A percentile compares a stretch with the other conserved stretches of the same genome.
Conservation (phyloP, 306 rosid species). For the Oemleria cerasiformis region DNA sequence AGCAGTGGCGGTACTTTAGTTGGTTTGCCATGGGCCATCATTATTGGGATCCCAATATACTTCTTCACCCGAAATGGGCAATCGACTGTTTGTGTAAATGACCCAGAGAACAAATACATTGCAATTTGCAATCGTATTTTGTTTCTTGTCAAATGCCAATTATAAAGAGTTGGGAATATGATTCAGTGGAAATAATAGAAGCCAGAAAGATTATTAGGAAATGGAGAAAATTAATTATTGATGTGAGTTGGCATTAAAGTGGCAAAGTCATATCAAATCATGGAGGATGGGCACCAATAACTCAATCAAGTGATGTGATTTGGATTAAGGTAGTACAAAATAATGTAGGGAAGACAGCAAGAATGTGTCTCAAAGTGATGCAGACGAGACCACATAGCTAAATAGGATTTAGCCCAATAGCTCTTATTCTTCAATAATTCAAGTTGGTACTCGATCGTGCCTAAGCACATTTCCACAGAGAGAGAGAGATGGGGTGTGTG, state of each 20-base stretch:
- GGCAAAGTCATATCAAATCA: neutral
- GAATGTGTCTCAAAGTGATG: neutral
- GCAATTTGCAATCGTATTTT: neutral
- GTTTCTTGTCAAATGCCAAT: neutral
- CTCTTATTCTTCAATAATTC: neutral
- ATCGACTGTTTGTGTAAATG: neutral
- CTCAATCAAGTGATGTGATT: neutral
- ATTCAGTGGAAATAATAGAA: slow-evolving; percentile 2
- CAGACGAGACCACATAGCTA: neutral
- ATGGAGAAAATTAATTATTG: neutral
- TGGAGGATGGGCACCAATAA: neutral
- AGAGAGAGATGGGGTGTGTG: too few species aligned
- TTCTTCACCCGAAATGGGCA: neutral
- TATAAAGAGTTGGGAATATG: slow-evolving; percentile 13
- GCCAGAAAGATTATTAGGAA: neutral
- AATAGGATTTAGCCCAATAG: neutral
- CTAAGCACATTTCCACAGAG: neutral
- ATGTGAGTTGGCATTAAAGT: neutral
- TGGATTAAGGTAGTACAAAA: neutral
- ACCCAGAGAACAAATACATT: neutral
- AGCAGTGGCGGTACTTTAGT: neutral
- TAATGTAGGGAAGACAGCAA: neutral
- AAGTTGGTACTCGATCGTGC: neutral
- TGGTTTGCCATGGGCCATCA: slow-evolving; percentile 5
- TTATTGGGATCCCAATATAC: neutral